Evolutionary conservation across 202 grass and related monocot species (phyloP), one percentile per base, ranked within the genome.

Genomic region (Brachypodium distachyon): DNA sequence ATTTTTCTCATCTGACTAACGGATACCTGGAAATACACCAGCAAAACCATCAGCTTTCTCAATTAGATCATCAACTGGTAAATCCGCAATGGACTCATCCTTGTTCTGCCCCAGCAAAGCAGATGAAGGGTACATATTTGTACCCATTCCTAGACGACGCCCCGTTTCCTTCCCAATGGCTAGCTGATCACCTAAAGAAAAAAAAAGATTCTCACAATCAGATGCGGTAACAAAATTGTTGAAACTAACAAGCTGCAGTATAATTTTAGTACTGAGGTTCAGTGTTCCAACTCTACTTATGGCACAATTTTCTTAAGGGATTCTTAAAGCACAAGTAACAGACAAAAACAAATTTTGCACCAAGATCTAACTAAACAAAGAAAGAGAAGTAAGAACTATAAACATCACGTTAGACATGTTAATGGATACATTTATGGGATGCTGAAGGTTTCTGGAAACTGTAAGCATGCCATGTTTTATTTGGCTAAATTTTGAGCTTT

Each of bases 21-120:
- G 43, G 66, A 67, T 82, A 97, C 94, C 94, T 42, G 91, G 94
- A 85, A 97, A 97, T 38, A 97, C 94, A 16, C 94, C 89, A 82
- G 94, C 94, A 84, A 97, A 97, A 73, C 93, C 93, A 89, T 97
- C 93, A 62, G 93, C 90, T 56, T 97, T 93, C 87, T 97, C 87
- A 72, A 93, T 97, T 44, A 97, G 82, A 77, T 97, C 93, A 59
- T 97, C 90, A 50, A 93, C 84, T 26, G 90, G 88, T 63, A 91
- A 89, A 64, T 83, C 90, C 42, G 80, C 85, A 37, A 75, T 77
- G 2, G 86, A 84, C 60, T 93, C 93, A 47, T 90, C 88, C 48
- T 88, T 86, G 64, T 89, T 89, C 61, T 97, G 87, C 44, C 90
- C 93, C 46, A 97, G 26, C 71, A 97, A 84, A 66, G 93, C 87